Evolutionary conservation across 2,329 filamentous ascomycete species (phyloP).

Genomic region (Trichothecium sympodiale): DNA sequence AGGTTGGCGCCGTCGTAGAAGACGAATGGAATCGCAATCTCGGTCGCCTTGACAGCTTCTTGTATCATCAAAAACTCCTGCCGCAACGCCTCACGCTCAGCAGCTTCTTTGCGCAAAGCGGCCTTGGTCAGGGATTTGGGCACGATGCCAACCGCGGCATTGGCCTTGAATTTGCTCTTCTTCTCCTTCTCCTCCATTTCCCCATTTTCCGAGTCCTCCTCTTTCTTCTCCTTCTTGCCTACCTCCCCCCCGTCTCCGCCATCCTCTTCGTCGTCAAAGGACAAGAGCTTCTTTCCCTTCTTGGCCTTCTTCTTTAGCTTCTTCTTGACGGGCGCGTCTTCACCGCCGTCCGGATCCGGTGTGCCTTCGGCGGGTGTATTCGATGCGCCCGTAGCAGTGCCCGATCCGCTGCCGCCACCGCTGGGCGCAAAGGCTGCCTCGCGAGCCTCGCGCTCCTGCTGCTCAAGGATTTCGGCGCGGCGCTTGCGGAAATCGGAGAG

Average conservation of each 20-base stretch:
- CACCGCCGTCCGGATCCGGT: not conserved
- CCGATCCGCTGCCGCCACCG: not conserved
- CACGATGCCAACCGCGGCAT: conserved; percentile 46
- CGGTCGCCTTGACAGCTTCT: conserved; percentile 76
- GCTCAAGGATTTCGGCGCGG: conserved; percentile 85
- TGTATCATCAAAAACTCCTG: conserved; percentile 77
- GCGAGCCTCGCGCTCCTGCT: conserved; percentile 72
- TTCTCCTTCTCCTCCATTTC: conserved; percentile 14
- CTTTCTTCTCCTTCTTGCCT: conserved; percentile 22
- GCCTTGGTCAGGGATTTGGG: conserved; percentile 64
- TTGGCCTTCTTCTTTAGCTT: conserved; percentile 37
- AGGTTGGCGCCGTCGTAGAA: conserved; percentile 94
- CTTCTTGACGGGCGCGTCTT: conserved; percentile 10
- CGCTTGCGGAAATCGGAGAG: conserved; percentile 94
- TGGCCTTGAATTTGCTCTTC: conserved; percentile 47
- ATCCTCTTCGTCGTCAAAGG: conserved; percentile 60
- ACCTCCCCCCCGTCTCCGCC: conserved; percentile 9
- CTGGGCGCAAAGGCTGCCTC: conserved; percentile 36
- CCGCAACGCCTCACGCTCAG: conserved; percentile 65
- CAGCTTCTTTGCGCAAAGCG: conserved; percentile 67
- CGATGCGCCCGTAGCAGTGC: too few relatives aligned
- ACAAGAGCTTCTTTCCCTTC: conserved; percentile 37
- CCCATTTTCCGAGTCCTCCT: conserved; percentile 20
- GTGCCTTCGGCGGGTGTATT: not conserved
- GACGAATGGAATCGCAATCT: conserved; percentile 86